Conservation (phyloP, 148 eudicot species). For the Chenopodium quinoa region DNA sequence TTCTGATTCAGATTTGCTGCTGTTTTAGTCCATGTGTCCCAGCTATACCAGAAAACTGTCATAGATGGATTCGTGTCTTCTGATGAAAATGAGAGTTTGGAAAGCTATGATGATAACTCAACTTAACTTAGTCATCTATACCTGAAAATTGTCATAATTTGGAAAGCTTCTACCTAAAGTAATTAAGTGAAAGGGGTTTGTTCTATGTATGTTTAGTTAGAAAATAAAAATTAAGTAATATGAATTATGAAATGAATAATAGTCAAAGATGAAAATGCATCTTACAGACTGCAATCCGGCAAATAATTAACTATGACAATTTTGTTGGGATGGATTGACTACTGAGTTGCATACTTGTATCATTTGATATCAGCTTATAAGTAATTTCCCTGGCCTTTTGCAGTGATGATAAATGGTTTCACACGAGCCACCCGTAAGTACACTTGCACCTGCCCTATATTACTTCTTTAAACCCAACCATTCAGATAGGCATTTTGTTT, state of each 20-base stretch:
- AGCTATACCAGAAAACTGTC: not conserved
- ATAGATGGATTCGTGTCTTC: no score
- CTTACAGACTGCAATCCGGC: not conserved
- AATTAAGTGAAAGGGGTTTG: not conserved
- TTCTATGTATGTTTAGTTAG: no score
- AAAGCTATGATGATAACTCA: no score
- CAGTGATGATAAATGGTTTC: conserved; percentile 68
- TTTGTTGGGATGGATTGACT: not conserved
- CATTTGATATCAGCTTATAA: not conserved
- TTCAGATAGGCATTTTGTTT: not conserved
- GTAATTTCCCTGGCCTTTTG: conserved; percentile 26
- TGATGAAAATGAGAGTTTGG: no score
- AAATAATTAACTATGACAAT: not conserved
- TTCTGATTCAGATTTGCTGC: conserved; percentile 1
- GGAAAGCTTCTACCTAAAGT: not conserved
- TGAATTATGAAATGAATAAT: no score
- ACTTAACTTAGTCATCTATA: no score
- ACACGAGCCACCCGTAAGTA: conserved; percentile 54
- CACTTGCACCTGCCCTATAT: conserved; percentile 3
- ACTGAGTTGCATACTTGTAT: not conserved
- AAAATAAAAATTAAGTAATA: no score
- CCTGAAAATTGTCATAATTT: not conserved
- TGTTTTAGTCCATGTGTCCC: not conserved
- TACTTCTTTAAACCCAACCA: not conserved
- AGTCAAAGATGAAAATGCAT: not conserved